Base-by-base conservation (phyloP, 192 early-diverging fungal genomes). In the Coemansia sp. region DNA sequence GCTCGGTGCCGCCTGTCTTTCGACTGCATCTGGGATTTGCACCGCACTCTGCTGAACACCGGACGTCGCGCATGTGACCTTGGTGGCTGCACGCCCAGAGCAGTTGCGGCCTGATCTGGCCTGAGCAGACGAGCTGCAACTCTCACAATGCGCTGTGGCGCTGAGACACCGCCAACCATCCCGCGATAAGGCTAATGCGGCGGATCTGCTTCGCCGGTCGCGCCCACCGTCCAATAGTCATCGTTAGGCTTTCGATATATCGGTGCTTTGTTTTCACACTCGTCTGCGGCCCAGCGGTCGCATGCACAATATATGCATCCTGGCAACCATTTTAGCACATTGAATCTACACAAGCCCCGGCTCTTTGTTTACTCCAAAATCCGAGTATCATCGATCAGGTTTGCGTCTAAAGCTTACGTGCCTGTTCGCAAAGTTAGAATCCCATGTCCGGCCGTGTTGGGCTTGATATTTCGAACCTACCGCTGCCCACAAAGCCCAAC, bases 11-110 rank as follows among this genome's bases (percentile, higher is more conserved):
- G 39, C 59, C 32, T 37, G 25, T 24, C 56, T 38, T 24, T 29
- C 19, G 29, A 27, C n/a, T 38, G 21, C 37, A 49, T 32, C 38
- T 39, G 48, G 59, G 59, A 61, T 61, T 61, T 50, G 45, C 45
- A 50, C 41, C 45, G 47, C 15, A 6, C 17, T 10, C 51, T 52
- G 17, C 22, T 27, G 51, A 22, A 11, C 51, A 53, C 24, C 24
- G 24, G 22, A 53, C 24, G 59, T 14, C 17, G 24, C 24, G 59
- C 47, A 50, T 24, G 32, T 29, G 59, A 50, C 45, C 43, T 37
- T 27, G 39, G 45, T 27, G 59, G 47, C 59, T 48, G 22, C 27
- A n/a, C 58, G 14, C 14, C 32, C 58, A 45, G 58, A 32, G 32
- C 32, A 32, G 32, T 32, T 32, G 32, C 32, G 7, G 41, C 14